Conservation (phyloP, 345 rosid species). For the Eucalyptus regnans region DNA sequence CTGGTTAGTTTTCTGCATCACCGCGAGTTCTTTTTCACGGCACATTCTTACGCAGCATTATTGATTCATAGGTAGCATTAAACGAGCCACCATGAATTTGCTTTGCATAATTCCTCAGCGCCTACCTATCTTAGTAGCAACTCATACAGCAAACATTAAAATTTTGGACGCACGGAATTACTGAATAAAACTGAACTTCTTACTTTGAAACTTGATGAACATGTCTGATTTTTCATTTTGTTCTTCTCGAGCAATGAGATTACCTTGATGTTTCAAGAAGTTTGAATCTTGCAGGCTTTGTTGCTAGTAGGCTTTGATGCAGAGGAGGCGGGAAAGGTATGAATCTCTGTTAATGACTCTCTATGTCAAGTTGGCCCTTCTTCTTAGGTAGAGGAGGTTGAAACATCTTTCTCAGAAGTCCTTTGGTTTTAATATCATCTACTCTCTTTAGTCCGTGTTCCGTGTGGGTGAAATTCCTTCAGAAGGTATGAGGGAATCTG, state of each 20-base stretch:
- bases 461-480: neutral
- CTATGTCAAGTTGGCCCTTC: neutral
- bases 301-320: conserved; percentile 60
- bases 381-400: neutral
- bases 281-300: conserved; percentile 42
- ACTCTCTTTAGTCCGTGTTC: neutral
- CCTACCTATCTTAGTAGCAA: neutral
- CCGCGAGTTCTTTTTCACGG: neutral
- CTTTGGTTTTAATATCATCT: neutral
- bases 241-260: conserved; percentile 6
- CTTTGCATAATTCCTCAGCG: neutral
- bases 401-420: neutral
- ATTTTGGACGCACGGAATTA: accelerated
- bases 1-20: conserved; percentile 13
- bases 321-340: conserved; percentile 56
- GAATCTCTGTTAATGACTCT: neutral
- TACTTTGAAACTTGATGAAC: neutral
- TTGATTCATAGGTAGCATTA: neutral
- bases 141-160: neutral
- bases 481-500: neutral
- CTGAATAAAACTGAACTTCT: neutral
- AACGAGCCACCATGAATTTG: neutral
- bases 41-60: neutral
- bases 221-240: neutral
- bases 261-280: neutral